These are phyloP conservation scores for Chaetomiaceae sp. DNA, from an alignment of 2,329 filamentous ascomycete genomes.

Conservation along the genomic window DNA sequence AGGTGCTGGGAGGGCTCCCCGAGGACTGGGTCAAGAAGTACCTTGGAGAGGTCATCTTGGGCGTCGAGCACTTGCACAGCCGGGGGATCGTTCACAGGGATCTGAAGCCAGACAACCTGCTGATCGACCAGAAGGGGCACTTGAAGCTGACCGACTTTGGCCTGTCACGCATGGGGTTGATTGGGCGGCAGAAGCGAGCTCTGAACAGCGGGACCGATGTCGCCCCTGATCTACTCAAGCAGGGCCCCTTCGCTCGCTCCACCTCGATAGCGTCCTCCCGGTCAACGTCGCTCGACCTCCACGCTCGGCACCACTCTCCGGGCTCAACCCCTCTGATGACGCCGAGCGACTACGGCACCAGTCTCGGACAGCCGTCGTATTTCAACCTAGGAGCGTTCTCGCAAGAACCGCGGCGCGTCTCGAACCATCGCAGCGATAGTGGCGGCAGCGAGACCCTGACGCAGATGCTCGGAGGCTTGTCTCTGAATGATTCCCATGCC, in stretches of 20 bases:
- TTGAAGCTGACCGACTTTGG: conserved; percentile 97
- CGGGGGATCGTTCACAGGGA: conserved; percentile 95
- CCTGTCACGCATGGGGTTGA: conserved; percentile 91
- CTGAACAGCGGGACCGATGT: conserved; percentile 74
- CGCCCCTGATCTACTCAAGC: conserved; percentile 88
- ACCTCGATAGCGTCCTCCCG: conserved; percentile 84
- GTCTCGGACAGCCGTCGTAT: conserved; percentile 83
- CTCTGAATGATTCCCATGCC: conserved; percentile 58
- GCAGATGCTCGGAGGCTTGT: conserved; percentile 77
- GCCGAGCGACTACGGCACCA: conserved; percentile 61
- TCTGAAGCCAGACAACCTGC: conserved; percentile 91
- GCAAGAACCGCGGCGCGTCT: conserved; percentile 63
- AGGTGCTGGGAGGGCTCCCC: conserved; percentile 82
- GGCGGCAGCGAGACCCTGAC: conserved; percentile 82
- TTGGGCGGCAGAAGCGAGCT: conserved; percentile 92
- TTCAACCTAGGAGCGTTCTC: conserved; percentile 65
- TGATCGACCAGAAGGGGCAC: conserved; percentile 96
- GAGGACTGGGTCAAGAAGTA: conserved; percentile 99
- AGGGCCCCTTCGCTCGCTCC: conserved; percentile 83
- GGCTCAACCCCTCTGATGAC: conserved; percentile 82
- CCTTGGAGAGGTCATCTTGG: conserved; percentile 91
- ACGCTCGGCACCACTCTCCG: conserved; percentile 68
- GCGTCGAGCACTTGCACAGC: conserved; percentile 91
- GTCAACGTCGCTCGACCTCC: conserved; percentile 89
- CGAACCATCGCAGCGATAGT: conserved; percentile 85